Base-by-base conservation (phyloP, 345 rosid genomes). In the Populus deltoides region DNA sequence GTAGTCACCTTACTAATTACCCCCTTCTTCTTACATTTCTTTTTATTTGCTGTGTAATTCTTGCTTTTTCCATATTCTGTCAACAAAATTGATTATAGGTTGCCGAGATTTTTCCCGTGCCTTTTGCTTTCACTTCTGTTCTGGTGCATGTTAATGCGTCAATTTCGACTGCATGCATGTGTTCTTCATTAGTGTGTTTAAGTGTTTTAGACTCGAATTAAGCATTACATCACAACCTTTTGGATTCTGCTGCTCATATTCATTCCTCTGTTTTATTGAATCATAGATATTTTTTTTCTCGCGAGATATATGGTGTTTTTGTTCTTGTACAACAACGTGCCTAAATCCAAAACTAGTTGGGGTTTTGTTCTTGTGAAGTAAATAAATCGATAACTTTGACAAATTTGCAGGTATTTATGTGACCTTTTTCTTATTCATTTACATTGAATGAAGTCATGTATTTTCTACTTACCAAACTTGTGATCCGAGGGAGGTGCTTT, bases 1-100 rank as follows among this genome's bases (percentile, higher is more conserved):
- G 99, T 96, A 81, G 45, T 55, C 17, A 16, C 12, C 9, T 36
- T 29, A 62, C 69, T 13, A 3, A 39, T 27, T 39, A 6, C 1
- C 68, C 22, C 33, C 16, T 25, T 53, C 51, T 4, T 6, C 16
- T 6, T 2, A 5, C 8, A 35, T 59, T 13, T 35, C 51, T 49
- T 7, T 31, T 67, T 31, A 11, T 27, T 35, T 38, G 59, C 27
- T 72, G 29, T 22, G 66, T 57, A 33, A 24, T 80, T 66, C 45
- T 17, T 27, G 16, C 8, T 20, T n/a, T 47, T 45, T 57, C 9
- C 57, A 33, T 71, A 20, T 36, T 55, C 49, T 47, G 35, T 18
- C 6, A 18, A 29, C 24, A 25, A 39, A 39, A 6, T 70, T 5
- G 25, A 11, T 2, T 72, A 25, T 31, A n/a, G 24, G 12, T 71